phyloP scores from a whole-genome alignment of 2,329 filamentous ascomycete species.

The Simplicillium sp. region DNA sequence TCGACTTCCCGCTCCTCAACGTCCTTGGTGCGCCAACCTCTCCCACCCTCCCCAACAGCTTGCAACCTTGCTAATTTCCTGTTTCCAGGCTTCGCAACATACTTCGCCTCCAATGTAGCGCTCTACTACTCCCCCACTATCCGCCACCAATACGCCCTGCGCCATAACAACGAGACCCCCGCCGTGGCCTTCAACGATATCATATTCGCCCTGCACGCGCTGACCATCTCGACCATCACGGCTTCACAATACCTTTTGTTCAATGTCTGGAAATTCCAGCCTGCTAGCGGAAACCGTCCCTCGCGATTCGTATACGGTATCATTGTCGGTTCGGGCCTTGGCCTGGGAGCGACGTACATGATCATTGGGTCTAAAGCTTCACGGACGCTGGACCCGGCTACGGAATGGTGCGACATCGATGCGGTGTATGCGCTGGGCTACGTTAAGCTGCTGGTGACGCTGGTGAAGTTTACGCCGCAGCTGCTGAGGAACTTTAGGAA shows the following conservation, averaged over 20 bases:
- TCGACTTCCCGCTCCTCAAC: conserved; percentile 80
- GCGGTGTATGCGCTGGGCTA: conserved; percentile 65
- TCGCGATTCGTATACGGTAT: conserved; percentile 58
- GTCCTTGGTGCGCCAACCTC: conserved; percentile 34
- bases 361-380: conserved; percentile 30
- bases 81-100: conserved; percentile 56
- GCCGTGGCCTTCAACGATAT: conserved; percentile 89
- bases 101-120: conserved; percentile 62
- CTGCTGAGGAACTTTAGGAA: conserved; percentile 75
- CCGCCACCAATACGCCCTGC: conserved; percentile 71
- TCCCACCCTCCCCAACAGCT: not conserved
- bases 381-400: conserved; percentile 24
- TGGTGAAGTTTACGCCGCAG: conserved; percentile 91
- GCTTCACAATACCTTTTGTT: conserved; percentile 69
- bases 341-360: conserved; percentile 41
- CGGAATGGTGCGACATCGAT: conserved; percentile 53
- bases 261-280: conserved; percentile 65
- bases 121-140: conserved; percentile 76
- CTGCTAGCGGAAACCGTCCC: conserved; percentile 43
- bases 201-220: conserved; percentile 74
- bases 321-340: conserved; percentile 56
- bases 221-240: conserved; percentile 61
- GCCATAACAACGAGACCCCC: conserved; percentile 66
- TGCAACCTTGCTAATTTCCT: not conserved
- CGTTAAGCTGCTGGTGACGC: conserved; percentile 78